phyloP scores from a whole-genome alignment of 176 grass and related monocot genomes.

The Cenchrus americanus region DNA sequence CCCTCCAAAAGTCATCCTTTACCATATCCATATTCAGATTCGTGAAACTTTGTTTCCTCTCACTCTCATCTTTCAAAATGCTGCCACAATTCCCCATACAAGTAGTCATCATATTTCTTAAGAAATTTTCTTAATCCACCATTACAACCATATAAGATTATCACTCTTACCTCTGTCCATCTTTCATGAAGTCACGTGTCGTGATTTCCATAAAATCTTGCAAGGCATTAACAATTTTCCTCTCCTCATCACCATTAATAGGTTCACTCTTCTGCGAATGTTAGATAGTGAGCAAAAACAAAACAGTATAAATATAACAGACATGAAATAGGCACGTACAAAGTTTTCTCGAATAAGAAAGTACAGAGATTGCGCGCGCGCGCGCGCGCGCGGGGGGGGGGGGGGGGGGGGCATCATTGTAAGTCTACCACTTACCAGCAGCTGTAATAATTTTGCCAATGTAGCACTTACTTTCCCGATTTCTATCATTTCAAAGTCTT shows the following conservation, averaged over 20 bases:
- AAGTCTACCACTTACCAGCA: slow-evolving; percentile 52
- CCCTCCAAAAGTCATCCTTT: slow-evolving; percentile 46
- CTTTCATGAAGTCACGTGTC: slow-evolving; percentile 66
- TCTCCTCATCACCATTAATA: slow-evolving; percentile 38
- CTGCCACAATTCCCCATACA: slow-evolving; percentile 43
- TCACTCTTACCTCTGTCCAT: slow-evolving; percentile 47
- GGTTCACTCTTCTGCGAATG: slow-evolving; percentile 54
- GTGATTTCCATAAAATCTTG: slow-evolving; percentile 83
- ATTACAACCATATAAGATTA: slow-evolving; percentile 6
- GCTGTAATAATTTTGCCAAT: slow-evolving; percentile 63
- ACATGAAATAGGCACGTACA: slow-evolving; percentile 6
- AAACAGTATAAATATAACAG: slow-evolving; percentile 28
- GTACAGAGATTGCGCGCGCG: neutral
- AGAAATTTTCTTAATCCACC: neutral
- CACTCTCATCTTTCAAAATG: slow-evolving; percentile 50
- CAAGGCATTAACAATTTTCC: slow-evolving; percentile 63
- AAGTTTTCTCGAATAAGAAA: neutral
- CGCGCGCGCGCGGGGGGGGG: no score
- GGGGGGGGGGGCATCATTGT: neutral
- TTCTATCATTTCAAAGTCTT: slow-evolving; percentile 56
- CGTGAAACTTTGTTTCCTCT: slow-evolving; percentile 53
- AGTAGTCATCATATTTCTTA: slow-evolving; percentile 22
- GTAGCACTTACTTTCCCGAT: slow-evolving; percentile 54
- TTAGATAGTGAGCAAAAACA: slow-evolving; percentile 26
- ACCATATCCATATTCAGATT: slow-evolving; percentile 49